Evolutionary conservation across 768 basidiomycete genomes (phyloP).

Genomic region (Collybia sordida): DNA sequence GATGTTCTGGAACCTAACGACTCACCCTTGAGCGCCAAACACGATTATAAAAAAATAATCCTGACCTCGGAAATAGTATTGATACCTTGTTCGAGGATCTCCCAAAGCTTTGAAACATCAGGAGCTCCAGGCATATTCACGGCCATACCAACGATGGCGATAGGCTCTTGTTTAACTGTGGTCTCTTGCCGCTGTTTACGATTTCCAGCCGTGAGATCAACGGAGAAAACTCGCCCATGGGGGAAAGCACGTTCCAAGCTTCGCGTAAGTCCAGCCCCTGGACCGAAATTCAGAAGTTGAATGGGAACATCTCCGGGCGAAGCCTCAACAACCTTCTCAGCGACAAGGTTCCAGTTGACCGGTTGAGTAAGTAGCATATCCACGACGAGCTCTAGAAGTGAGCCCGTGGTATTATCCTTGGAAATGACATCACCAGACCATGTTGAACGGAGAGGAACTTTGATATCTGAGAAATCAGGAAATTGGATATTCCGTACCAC

Average conservation of each 20-base stretch:
- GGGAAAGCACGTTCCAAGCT: conserved; percentile 35
- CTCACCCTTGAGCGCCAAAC: conserved; percentile 3
- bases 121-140: conserved; percentile 57
- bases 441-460: conserved; percentile 47
- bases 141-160: conserved; percentile 76
- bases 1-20: conserved; percentile 57
- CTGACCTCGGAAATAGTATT: conserved; percentile 59
- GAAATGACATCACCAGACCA: conserved; percentile 37
- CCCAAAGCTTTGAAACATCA: conserved; percentile 52
- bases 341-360: conserved; percentile 52
- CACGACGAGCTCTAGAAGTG: conserved; percentile 42
- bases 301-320: conserved; percentile 22
- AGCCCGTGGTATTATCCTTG: conserved; percentile 15
- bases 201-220: conserved; percentile 20
- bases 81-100: conserved; percentile 52
- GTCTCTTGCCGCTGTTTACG: neutral
- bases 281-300: conserved; percentile 50
- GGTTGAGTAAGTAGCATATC: conserved; percentile 51
- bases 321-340: conserved; percentile 23
- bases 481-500: conserved; percentile 45
- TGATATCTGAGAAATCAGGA: conserved; percentile 46
- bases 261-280: conserved; percentile 39
- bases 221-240: conserved; percentile 10
- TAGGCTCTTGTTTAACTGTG: conserved; percentile 41
- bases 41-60: neutral